Evolutionary conservation across 1,284 basidiomycete species (phyloP), one percentile per base, ranked within the genome.

Genomic region (Inonotus hispidus): DNA sequence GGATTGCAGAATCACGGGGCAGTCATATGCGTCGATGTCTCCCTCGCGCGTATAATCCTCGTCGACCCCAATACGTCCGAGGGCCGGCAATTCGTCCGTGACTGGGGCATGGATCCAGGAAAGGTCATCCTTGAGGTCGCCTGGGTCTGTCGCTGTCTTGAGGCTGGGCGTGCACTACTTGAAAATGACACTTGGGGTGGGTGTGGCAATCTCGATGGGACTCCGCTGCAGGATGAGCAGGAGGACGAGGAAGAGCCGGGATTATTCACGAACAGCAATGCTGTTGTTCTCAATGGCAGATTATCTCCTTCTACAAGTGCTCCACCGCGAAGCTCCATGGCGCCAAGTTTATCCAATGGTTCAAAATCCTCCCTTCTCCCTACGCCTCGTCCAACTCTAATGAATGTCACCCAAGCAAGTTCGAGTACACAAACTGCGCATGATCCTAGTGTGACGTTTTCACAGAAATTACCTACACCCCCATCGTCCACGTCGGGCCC

Each of bases 101-200:
- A 81, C 35, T 87, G 84, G 83, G 75, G 76, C 5, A 69, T 70
- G 35, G 81, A 83, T 56, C 65, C 69, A 25, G 71, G 74, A 62
- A 85, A 83, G 68, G 74, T 73, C 1, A 72, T 78, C 4, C 71
- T 85, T 56, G 74, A 79, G 47, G 74, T 76, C 63, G 65, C 66
- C 1, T 84, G 82, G 83, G 75, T 73, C 58, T 66, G 70, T 27
- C 72, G 69, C 56, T 83, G 72, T 41, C 66, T 81, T 43, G 66
- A 74, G 59, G 73, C 69, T 16, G 75, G 75, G 38, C 75, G 68
- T 39, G 72, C 77, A 13, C 70, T 84, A 23, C 73, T 78, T 11
- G 75, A 72, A 46, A 66, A 71, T 38, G 83, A 86, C 58, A 68
- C 74, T 16, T 88, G 83, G 83, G 86, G 84, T 19, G 82, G 77